A percentile compares a stretch with the other conserved stretches of the same genome.
Evolutionary conservation across 1,139 yeast species (phyloP).

Genomic region (Debaryomycetaceae sp.): DNA sequence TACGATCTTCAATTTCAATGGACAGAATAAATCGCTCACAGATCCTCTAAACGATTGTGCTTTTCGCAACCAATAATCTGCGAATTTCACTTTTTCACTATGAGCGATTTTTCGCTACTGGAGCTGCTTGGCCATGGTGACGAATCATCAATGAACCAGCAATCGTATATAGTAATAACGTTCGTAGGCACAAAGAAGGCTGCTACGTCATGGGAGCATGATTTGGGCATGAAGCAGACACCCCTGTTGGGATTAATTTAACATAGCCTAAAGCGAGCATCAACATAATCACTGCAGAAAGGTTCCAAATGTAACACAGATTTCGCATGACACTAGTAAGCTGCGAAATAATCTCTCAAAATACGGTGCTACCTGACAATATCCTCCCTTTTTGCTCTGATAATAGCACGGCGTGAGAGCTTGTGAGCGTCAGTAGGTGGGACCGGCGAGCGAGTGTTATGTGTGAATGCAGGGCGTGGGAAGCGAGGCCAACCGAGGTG

Average conservation of each 20-base stretch:
- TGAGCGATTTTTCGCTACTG: neutral
- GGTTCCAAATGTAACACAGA: neutral
- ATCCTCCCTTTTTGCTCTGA: slow-evolving; percentile 4
- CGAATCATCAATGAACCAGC: neutral
- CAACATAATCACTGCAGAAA: neutral
- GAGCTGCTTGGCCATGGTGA: neutral
- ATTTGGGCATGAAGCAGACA: too few relatives aligned
- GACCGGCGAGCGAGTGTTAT: too few relatives aligned
- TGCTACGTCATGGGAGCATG: neutral
- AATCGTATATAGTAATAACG: neutral
- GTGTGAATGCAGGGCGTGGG: too few relatives aligned
- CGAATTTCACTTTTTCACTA: neutral
- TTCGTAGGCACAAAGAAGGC: neutral
- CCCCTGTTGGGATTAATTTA: neutral
- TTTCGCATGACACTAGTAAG: too few relatives aligned
- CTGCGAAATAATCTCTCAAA: neutral
- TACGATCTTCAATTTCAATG: neutral
- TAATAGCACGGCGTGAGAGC: too few relatives aligned
- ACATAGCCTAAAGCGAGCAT: neutral
- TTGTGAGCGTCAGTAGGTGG: too few relatives aligned
- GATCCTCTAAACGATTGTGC: neutral
- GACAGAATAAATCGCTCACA: neutral
- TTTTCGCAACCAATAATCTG: neutral
- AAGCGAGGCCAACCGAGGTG: too few relatives aligned
- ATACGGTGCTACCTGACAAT: neutral